Base-by-base conservation (phyloP, 441 rosid species). In the Adansonia gregorii region DNA sequence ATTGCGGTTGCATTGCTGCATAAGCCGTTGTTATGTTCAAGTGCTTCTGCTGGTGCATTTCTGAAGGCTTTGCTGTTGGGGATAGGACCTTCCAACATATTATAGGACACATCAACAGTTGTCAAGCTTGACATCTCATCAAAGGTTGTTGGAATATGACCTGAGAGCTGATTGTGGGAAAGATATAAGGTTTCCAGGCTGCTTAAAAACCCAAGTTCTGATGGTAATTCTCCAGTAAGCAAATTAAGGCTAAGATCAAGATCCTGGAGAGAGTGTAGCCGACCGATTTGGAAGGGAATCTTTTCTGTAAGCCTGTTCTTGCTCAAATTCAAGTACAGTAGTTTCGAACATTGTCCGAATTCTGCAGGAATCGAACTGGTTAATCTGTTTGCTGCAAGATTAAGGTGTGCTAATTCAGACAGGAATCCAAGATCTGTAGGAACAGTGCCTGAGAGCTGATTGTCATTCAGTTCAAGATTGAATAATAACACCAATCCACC, bases 111-210 rank as follows among this genome's bases (percentile, higher is more conserved):
- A 74, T 74, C 77, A 27, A 74, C 60, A 2, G 17, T 27, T 71
- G 64, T 72, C 48, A 78, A 58, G n/a, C 78, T 68, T 0, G 0
- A 46, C 75, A 82, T 60, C 4, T 7, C 46, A 3, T 49, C 78
- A 5, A 82, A 77, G 1, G 58, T 43, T 1, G 10, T 3, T 0
- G 45, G 64, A 24, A 82, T 68, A 0, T 63, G 8, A 3, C 87
- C 83, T 0, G 76, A 73, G 0, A 85, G 74, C 8, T 60, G 52
- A 22, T 85, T 85, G 60, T 71, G 78, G 0, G 84, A 85, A 52
- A 82, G 41, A 41, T 76, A 76, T 71, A 82, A 77, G 15, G 3
- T 76, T 61, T 60, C 75, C 45, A 82, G 65, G 19, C 76, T 82
- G 11, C 9, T 49, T 12, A 73, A 22, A 11, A 43, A n/a, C 22